Evolutionary conservation across 352 stramenopile species (phyloP).

Genomic region (Pythium aquatile): DNA sequence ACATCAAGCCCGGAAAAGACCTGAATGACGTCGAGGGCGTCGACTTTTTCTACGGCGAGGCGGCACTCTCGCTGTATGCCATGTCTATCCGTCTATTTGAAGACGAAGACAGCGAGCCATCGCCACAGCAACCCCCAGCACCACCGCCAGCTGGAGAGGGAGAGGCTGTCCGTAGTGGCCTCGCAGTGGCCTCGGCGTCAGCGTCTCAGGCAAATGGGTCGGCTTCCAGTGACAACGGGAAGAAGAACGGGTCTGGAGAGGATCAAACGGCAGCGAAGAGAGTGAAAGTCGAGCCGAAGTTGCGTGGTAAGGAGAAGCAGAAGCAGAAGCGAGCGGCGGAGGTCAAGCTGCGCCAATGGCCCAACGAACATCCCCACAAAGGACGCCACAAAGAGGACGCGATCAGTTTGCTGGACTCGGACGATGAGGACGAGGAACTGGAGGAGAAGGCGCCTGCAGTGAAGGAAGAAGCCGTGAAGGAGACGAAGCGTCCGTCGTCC

Average conservation of each 20-base stretch:
- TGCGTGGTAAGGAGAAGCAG: neutral
- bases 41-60: slow-evolving; percentile 27
- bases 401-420: slow-evolving; percentile 18
- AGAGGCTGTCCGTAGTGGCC: too few relatives aligned
- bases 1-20: slow-evolving; percentile 23
- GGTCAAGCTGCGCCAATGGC: neutral
- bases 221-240: neutral
- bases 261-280: neutral
- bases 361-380: neutral
- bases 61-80: slow-evolving; percentile 4
- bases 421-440: slow-evolving; percentile 8
- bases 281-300: neutral
- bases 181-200: too few relatives aligned
- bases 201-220: neutral
- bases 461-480: too few relatives aligned
- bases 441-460: neutral
- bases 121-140: neutral
- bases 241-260: neutral
- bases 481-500: too few relatives aligned
- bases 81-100: slow-evolving; percentile 3
- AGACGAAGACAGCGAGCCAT: slow-evolving; percentile 1
- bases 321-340: slow-evolving; percentile 4
- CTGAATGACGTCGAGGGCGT: slow-evolving; percentile 15
- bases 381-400: slow-evolving; percentile 11
- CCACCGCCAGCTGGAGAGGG: neutral